Base-by-base conservation (phyloP, 176 grass and related monocot genomes). In the Aegilops longissima region DNA sequence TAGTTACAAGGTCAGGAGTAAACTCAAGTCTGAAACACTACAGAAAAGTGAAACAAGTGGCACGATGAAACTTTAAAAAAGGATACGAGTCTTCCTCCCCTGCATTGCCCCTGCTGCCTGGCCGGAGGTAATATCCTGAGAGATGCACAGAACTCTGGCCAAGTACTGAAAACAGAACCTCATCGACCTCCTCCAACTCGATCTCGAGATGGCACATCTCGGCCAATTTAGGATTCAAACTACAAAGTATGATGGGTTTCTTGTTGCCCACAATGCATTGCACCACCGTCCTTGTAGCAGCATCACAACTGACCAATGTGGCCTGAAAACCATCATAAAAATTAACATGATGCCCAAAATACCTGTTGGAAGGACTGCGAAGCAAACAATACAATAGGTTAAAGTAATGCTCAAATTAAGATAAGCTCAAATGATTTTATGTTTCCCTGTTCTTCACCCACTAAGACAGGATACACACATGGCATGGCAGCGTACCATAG, bases 241-340 rank as follows among this genome's bases (percentile, higher is more conserved):
- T 92, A 77, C 97, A 96, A 47, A 98, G 82, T 71, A 96, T 85
- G 42, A 98, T 79, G 1, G 96, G 96, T 4, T 80, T 86, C 70
- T 93, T 92, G 59, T 90, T 89, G 27, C 93, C 96, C 68, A 96
- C 91, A 88, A 96, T 95, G 49, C 96, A 98, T 66, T 98, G 96
- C 49, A 98, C 61, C 23, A 89, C 70, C 3, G 88, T 91, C 78
- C 86, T 94, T 73, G 63, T 56, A 31, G 30, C 9, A 24, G 61
- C 77, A 88, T 85, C 85, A 9, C 47, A 91, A 10, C 79, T 88
- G 39, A 85, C 82, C 5, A 91, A 70, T 25, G 89, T 85, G 70
- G 89, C 89, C 89, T 91, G 36, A 38, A 34, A 70, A 76, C 11
- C 69, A 76, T n/a, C 8, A 61, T 33, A 42, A 1, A 16, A 25